Conservation (phyloP, 202 grass and related monocot genomes). For the Dendrocalamus latiflorus region DNA sequence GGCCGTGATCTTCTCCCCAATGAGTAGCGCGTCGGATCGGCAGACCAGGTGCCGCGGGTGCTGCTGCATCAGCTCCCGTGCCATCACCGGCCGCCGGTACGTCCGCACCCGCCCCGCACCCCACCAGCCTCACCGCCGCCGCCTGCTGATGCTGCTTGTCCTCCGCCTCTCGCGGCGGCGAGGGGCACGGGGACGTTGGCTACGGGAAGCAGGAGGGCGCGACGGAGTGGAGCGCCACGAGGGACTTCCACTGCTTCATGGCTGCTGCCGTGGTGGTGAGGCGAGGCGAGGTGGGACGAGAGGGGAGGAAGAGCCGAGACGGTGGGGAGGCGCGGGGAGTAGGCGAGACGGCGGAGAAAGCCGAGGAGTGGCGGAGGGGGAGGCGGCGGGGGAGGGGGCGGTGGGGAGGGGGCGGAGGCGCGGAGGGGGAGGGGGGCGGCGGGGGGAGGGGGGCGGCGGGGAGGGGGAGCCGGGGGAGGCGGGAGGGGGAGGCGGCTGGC, state of each 20-base stretch:
- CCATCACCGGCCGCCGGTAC: conserved; percentile 58
- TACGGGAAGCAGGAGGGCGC: conserved; percentile 52
- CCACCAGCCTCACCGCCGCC: conserved; percentile 43
- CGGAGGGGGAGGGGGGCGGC: no score
- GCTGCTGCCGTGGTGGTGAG: not conserved
- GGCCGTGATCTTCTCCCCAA: conserved; percentile 74
- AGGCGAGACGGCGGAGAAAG: no score
- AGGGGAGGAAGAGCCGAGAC: no score
- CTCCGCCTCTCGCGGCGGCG: not conserved
- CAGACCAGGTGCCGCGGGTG: conserved; percentile 82
- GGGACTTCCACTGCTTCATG: conserved; percentile 70
- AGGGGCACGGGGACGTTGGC: conserved; percentile 3
- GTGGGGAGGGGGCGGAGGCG: no score
- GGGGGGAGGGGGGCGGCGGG: no score
- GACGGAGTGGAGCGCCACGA: conserved; percentile 35
- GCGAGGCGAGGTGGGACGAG: not conserved
- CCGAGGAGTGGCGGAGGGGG: no score
- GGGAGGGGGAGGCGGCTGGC: no score
- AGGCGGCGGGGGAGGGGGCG: no score
- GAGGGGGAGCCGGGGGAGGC: no score
- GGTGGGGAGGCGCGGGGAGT: no score
- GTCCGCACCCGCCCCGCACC: conserved; percentile 46
- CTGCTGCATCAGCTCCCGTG: conserved; percentile 74
- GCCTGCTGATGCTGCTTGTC: not conserved
- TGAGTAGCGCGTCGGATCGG: conserved; percentile 77